Conservation (phyloP, 441 rosid species). For the Erysimum pusillum region DNA sequence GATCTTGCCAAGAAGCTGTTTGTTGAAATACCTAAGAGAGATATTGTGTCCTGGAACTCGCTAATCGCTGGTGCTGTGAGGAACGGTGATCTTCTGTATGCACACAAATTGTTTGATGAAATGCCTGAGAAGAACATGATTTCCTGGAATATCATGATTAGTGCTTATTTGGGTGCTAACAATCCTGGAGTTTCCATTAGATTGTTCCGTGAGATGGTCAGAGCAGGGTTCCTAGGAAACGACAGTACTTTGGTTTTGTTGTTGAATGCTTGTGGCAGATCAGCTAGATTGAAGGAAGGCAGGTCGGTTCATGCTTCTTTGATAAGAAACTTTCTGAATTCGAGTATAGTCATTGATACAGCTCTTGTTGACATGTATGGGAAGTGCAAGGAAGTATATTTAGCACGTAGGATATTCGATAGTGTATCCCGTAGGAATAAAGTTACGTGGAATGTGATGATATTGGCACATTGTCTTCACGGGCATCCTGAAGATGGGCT, state of each 20-base stretch:
- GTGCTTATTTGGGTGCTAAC: conserved; percentile 53
- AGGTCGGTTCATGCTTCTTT: conserved; percentile 63
- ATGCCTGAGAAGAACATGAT: conserved; percentile 52
- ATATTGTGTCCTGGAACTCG: conserved; percentile 60
- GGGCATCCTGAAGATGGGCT: conserved; percentile 62
- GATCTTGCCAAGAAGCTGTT: conserved; percentile 55
- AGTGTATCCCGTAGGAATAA: conserved; percentile 48
- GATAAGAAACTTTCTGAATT: conserved; percentile 42
- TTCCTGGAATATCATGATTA: conserved; percentile 65
- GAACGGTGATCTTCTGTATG: conserved; percentile 43
- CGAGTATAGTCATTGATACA: conserved; percentile 51
- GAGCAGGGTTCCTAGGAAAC: conserved; percentile 47
- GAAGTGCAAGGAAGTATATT: conserved; percentile 56
- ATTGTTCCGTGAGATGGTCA: conserved; percentile 57
- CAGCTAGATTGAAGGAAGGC: conserved; percentile 63
- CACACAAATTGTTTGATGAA: conserved; percentile 55
- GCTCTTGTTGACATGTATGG: conserved; percentile 63
- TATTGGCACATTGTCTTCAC: conserved; percentile 66
- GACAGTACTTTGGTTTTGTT: conserved; percentile 48
- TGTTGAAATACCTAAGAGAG: conserved; percentile 53
- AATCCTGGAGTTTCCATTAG: conserved; percentile 61
- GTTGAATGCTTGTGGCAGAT: conserved; percentile 60
- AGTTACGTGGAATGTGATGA: conserved; percentile 70
- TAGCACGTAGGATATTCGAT: conserved; percentile 57
- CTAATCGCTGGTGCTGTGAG: conserved; percentile 41